phyloP scores from a whole-genome alignment of 768 basidiomycete species.

The Guyanaporus albipodus region DNA sequence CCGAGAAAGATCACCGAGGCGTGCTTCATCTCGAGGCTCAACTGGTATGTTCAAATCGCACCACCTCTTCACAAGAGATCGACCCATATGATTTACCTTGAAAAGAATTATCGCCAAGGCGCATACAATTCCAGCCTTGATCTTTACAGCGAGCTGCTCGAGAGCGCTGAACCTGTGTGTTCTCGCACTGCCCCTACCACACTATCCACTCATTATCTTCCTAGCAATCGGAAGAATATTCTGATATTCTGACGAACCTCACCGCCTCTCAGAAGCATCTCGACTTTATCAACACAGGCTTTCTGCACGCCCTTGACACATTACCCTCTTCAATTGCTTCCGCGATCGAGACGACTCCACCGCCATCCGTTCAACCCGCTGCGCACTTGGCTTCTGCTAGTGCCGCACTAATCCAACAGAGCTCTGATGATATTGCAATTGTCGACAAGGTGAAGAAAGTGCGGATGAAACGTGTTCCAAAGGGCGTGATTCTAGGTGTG shows the following conservation, averaged over 20 bases:
- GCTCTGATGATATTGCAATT: slow-evolving; percentile 34
- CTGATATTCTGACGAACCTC: slow-evolving; percentile 84
- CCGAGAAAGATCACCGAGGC: slow-evolving; percentile 51
- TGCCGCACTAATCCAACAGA: slow-evolving; percentile 24
- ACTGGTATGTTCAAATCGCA: slow-evolving; percentile 50
- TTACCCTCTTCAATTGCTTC: slow-evolving; percentile 50
- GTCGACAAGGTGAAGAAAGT: slow-evolving; percentile 45
- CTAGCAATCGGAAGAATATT: slow-evolving; percentile 82
- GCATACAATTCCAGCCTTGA: slow-evolving; percentile 69
- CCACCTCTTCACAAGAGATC: slow-evolving; percentile 15
- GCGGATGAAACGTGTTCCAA: slow-evolving; percentile 65
- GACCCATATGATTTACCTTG: slow-evolving; percentile 9
- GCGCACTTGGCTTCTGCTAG: slow-evolving; percentile 23
- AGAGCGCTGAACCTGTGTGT: slow-evolving; percentile 73
- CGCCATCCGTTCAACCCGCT: slow-evolving; percentile 44
- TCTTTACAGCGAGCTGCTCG: slow-evolving; percentile 77
- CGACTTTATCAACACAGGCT: slow-evolving; percentile 76
- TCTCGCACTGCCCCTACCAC: slow-evolving; percentile 7
- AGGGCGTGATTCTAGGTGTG: slow-evolving; percentile 72
- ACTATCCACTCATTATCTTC: slow-evolving; percentile 6
- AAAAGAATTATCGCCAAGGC: slow-evolving; percentile 74
- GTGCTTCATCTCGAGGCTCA: slow-evolving; percentile 83
- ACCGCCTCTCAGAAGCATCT: slow-evolving; percentile 77
- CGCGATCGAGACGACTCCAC: slow-evolving; percentile 58
- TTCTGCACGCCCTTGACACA: slow-evolving; percentile 57